phyloP scores from a whole-genome alignment of 495 filamentous ascomycete species.

The Aspergillus heteromorphus region DNA sequence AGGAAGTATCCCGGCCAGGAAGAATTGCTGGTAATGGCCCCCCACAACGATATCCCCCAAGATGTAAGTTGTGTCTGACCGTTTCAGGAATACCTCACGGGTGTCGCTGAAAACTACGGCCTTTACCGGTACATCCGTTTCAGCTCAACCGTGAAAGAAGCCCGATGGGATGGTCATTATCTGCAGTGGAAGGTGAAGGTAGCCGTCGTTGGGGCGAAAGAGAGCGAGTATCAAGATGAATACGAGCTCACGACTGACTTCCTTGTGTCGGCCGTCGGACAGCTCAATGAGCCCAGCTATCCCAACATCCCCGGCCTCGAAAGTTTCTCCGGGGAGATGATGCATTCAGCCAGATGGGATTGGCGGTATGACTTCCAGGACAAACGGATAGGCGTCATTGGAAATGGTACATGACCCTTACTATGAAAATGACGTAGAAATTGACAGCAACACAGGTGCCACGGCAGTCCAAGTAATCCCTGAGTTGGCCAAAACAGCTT shows the following conservation, averaged over 20 bases:
- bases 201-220: constrained; percentile 38
- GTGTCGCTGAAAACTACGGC: constrained; percentile 54
- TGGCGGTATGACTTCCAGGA: constrained; percentile 39
- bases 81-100: constrained; percentile 46
- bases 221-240: constrained; percentile 34
- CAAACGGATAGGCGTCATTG: constrained; percentile 51
- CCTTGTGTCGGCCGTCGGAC: constrained; percentile 59
- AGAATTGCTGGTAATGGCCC: constrained; percentile 47
- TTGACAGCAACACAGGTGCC: constrained; percentile 44
- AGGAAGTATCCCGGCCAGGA: constrained; percentile 58
- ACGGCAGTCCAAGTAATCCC: constrained; percentile 70
- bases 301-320: constrained; percentile 57
- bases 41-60: too few species aligned
- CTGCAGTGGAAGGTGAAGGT: constrained; percentile 52
- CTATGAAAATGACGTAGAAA: not conserved
- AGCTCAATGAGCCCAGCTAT: constrained; percentile 54
- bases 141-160: constrained; percentile 45
- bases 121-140: constrained; percentile 54
- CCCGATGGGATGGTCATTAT: constrained; percentile 50
- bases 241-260: constrained; percentile 51
- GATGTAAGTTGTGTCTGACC: not conserved
- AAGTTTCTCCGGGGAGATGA: constrained; percentile 45
- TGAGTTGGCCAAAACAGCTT: constrained; percentile 50
- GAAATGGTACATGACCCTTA: constrained; percentile 36
- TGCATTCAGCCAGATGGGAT: constrained; percentile 55